Conservation (phyloP, 1,284 basidiomycete genomes). For the Cryptococcus sp. region DNA sequence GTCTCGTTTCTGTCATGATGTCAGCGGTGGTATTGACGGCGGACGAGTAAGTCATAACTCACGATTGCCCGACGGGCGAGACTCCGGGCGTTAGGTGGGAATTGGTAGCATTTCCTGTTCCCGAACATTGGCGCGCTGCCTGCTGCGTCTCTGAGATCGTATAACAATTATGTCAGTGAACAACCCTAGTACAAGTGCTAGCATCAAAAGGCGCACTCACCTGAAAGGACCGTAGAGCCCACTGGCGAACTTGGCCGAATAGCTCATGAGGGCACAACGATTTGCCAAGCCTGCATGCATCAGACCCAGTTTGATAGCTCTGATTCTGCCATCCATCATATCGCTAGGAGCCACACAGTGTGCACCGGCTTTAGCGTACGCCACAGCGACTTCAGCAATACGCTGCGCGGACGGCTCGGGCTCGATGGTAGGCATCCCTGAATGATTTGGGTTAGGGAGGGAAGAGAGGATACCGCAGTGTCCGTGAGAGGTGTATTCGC, state of each 20-base stretch:
- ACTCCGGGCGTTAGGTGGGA: constrained; percentile 84
- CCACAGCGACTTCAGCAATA: constrained; percentile 88
- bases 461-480: constrained; percentile 82
- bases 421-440: constrained; percentile 54
- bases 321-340: constrained; percentile 98
- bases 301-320: constrained; percentile 81
- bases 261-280: constrained; percentile 90
- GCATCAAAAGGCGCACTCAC: constrained; percentile 50
- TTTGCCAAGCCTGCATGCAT: constrained; percentile 82
- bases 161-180: no score
- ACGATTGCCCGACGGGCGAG: constrained; percentile 92
- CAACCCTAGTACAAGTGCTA: background rate
- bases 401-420: constrained; percentile 74
- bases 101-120: constrained; percentile 95
- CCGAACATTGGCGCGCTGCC: constrained; percentile 93
- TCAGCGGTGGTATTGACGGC: background rate
- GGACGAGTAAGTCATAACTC: constrained; percentile 43
- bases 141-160: constrained; percentile 75
- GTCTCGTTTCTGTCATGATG: constrained; percentile 72
- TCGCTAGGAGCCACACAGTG: constrained; percentile 98
- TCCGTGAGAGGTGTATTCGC: constrained; percentile 98
- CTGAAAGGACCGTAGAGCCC: constrained; percentile 97
- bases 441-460: constrained; percentile 42
- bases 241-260: constrained; percentile 98
- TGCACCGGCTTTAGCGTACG: constrained; percentile 90